A percentile compares a stretch with the other conserved stretches of the same genome.
Evolutionary conservation across 108 stramenopile species (phyloP).

Genomic region (Cyclotella kingstonii): DNA sequence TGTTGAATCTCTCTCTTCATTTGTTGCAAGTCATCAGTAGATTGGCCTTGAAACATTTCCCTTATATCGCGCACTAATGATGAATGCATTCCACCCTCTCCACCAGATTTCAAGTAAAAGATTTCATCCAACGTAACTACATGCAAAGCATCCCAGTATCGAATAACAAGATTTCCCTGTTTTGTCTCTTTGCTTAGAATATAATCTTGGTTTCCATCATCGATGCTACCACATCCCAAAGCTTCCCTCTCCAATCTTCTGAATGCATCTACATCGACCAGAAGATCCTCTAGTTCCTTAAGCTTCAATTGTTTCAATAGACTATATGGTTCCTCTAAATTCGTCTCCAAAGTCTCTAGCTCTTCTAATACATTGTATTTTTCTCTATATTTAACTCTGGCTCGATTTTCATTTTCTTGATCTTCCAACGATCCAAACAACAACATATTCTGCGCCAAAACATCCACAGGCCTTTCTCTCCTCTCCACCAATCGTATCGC

Average conservation of each 20-base stretch:
- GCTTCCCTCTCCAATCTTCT: slow-evolving; percentile 75
- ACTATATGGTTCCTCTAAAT: slow-evolving; percentile 74
- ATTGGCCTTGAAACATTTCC: slow-evolving; percentile 79
- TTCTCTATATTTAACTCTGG: slow-evolving; percentile 84
- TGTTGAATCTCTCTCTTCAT: slow-evolving; percentile 81
- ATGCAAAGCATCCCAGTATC: slow-evolving; percentile 81
- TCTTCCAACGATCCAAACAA: slow-evolving; percentile 84
- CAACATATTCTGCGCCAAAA: slow-evolving; percentile 94
- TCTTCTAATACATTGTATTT: slow-evolving; percentile 84
- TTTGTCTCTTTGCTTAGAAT: slow-evolving; percentile 14
- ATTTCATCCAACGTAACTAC: slow-evolving; percentile 73
- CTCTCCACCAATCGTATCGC: slow-evolving; percentile 94
- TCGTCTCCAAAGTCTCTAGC: slow-evolving; percentile 73
- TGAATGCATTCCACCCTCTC: slow-evolving; percentile 59
- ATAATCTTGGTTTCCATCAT: too few relatives aligned
- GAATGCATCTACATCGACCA: slow-evolving; percentile 81
- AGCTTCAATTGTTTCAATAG: slow-evolving; percentile 78
- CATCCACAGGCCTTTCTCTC: slow-evolving; percentile 93
- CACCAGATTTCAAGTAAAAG: slow-evolving; percentile 68
- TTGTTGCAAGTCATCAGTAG: slow-evolving; percentile 62
- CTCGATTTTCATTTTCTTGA: slow-evolving; percentile 66
- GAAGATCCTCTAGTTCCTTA: slow-evolving; percentile 79
- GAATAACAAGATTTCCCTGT: slow-evolving; percentile 49
- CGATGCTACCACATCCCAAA: too few relatives aligned
- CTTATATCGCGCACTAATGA: slow-evolving; percentile 77